Evolutionary conservation across 805 yeast genomes (phyloP), one percentile per base, ranked within the genome.

Genomic region (Barnettozyma pratensis): DNA sequence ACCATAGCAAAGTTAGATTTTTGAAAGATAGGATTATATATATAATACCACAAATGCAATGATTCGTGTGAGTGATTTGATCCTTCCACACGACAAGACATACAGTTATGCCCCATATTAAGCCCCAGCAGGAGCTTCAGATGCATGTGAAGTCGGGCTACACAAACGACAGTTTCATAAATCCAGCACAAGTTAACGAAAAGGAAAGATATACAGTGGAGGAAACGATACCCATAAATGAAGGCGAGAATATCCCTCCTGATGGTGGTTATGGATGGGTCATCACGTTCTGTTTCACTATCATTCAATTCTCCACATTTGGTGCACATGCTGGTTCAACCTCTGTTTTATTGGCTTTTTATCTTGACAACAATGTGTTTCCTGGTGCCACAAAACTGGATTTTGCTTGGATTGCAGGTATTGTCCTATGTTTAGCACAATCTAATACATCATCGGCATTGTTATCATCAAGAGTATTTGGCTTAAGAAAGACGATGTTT

Each of bases 211-310:
- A 8, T 31, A 3, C 11, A 8, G 11, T 11, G 11, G 34, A 31
- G 34, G 11, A 31, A 31, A 11, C 34, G 11, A 11, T 31, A 8
- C 3, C 34, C 11, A 31, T 31, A 8, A 8, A 8, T 31, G 34
- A 31, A 31, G 3, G 2, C 8, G 34, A 31, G 11, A 8, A 31
- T 11, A 48, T 67, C 12, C 74, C 75, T 0, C 81, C 83, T 1
- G 90, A 85, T 62, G 83, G 80, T 41, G 89, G 89, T 4, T 75
- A 77, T 48, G 87, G 85, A 2, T 81, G 88, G 85, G 79, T 83
- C 0, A 70, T 81, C n/a, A 74, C 77, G 12, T 52, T 76, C n/a
- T 77, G 81, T 10, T 72, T 77, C 4, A 67, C 72, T 34, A 43
- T 80, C 4, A 66, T 79, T 39, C 78, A 79, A 61, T 75, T 80